A percentile compares a stretch with the other conserved stretches of the same genome.
Conservation (phyloP, 371 early-diverging fungal species). For the Apophysomyces elegans region DNA sequence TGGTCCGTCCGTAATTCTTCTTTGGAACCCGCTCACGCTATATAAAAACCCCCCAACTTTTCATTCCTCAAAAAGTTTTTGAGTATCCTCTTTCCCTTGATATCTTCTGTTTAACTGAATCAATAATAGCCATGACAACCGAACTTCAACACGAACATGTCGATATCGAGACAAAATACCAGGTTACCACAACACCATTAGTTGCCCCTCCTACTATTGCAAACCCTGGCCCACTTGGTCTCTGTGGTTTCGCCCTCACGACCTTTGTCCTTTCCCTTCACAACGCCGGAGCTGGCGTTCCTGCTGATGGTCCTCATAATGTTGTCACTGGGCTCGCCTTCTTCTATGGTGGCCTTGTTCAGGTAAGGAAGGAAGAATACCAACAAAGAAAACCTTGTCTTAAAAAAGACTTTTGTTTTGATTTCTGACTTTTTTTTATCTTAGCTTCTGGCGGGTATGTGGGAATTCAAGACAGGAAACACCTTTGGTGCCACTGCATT, state of each 20-base stretch:
- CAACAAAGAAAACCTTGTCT: not conserved
- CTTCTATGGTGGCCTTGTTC: constrained; percentile 82
- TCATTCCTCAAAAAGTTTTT: not conserved
- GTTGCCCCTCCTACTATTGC: constrained; percentile 41
- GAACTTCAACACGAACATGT: constrained; percentile 9
- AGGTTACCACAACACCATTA: constrained; percentile 19
- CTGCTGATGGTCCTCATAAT: constrained; percentile 53
- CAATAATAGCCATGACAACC: not conserved
- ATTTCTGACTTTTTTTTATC: not conserved
- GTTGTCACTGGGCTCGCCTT: constrained; percentile 73
- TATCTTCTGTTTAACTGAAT: not conserved
- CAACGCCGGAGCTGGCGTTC: constrained; percentile 72
- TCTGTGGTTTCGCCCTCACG: constrained; percentile 75
- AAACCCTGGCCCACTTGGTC: constrained; percentile 80
- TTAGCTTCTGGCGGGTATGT: constrained; percentile 81
- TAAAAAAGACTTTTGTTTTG: no score
- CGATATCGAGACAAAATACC: constrained; percentile 14
- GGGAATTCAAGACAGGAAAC: constrained; percentile 78
- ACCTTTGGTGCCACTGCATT: constrained; percentile 88
- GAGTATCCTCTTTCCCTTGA: not conserved
- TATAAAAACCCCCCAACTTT: not conserved
- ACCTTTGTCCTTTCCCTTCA: constrained; percentile 74
- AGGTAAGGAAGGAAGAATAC: constrained; percentile 42
- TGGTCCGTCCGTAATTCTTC: not conserved
- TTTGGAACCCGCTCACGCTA: constrained; percentile 4